Base-by-base conservation (phyloP, 345 rosid genomes). In the Dipteronia dyeriana region DNA sequence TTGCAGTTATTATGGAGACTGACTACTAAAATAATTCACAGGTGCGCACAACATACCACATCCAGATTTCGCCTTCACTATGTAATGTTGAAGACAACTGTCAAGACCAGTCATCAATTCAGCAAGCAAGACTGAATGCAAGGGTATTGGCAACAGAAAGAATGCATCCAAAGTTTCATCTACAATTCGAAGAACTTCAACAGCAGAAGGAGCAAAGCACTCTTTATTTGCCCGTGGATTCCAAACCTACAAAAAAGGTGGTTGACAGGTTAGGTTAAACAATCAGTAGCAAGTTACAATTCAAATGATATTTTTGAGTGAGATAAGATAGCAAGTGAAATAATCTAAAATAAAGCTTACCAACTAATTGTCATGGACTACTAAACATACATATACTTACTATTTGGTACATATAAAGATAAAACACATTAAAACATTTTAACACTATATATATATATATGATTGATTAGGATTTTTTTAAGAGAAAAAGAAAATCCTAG, bases 101-200 rank as follows among this genome's bases (percentile, higher is more conserved):
- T 96, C 99, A 20, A 96, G 88, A 17, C 97, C 97, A 10, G 75
- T 83, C 2, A 91, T 87, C 76, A 96, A 84, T 75, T 91, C 93
- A 11, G 97, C 97, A 65, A 96, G 94, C 88, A 96, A 81, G 39
- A 80, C 89, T 25, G 90, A 86, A 85, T 94, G 98, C 84, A 88
- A 64, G 34, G 91, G 93, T 82, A 96, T 92, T 12, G 98, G 97
- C 75, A 96, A 79, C 81, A 94, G 87, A 84, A 96, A 96, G 85
- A 92, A 94, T 3, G 97, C 98, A 69, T 92, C 97, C 85, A 92
- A 73, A 23, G 97, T 90, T 85, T 96, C 99, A 84, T 96, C 97
- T 53, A 92, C 87, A 67, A 83, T 88, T 78, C 93, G 87, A 41
- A 96, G 77, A 65, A 94, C 97, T 87, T 96, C 98, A 68, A 94